Base-by-base conservation (phyloP, 768 basidiomycete species). In the Chiua virens region DNA sequence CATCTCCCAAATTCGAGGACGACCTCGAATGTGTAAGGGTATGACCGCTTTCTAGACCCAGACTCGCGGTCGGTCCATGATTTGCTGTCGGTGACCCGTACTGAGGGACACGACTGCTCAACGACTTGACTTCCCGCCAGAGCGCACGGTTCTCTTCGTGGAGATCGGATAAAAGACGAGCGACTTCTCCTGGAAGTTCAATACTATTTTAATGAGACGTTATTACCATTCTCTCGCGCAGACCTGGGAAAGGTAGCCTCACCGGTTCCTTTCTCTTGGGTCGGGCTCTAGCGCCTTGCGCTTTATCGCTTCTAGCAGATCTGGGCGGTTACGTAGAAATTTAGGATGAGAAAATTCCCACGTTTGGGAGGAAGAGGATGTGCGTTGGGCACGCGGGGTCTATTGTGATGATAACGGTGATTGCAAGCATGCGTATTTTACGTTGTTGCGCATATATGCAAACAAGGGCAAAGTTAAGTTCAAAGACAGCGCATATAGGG, bases 331-430 rank as follows among this genome's bases (percentile, higher is more conserved):
- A 38, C 88, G 86, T 20, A 90, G 74, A 69, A 93, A 92, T 61
- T 91, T 89, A 68, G 84, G 83, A 66, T 94, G 91, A 5, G 86
- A 88, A 68, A 94, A 92, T 65, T 92, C 90, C 89, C 89, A 92
- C 4, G 84, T 87, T 69, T 92, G 89, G 32, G 86, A 83, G 62
- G 89, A 85, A 13, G 85, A 79, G 13, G 89, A 86, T 1, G 88
- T 87, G 56, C 89, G 82, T 63, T 91, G 87, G 6, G 89, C 86
- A 42, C 91, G 86, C 22, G 89, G 89, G 5, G 89, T 89, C 82
- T 89, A 67, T 55, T 32, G 40, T 20, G 48, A 47, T 27, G 23
- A 14, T 14, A 27, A 36, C 6, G 23, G 21, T 32, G 42, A 48
- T 43, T 9, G 47, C 15, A 28, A 47, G 18, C 14, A 11, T 28